Evolutionary conservation across 2,329 filamentous ascomycete species (phyloP), one percentile per base, ranked within the genome.

Genomic region (Apiospora aurea): DNA sequence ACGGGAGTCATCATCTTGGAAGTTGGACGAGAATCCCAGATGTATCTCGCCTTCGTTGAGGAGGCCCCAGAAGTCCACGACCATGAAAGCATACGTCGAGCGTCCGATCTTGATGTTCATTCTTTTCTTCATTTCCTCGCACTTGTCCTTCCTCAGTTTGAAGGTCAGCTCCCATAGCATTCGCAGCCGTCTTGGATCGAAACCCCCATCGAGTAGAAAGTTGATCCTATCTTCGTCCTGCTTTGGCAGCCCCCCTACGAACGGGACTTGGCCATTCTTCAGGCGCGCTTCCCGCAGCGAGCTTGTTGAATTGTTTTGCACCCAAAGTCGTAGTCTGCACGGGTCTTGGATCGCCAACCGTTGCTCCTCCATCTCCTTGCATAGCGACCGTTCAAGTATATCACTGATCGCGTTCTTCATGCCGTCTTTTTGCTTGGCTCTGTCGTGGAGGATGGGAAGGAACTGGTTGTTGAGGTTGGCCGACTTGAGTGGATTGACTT

Each of bases 21-120:
- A 92, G n/a, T 87, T 86, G n/a, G 83, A 84, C 0, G 92, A 93
- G 74, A 95, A 94, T 0, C 88, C 86, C 0, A 95, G 76, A 49
- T 93, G 91, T 0, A 95, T 85, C 75, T 95, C 90, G 0, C 88
- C 88, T 51, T 92, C 90, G 69, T 87, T 81, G 0, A 96, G 79
- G 0, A 88, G 82, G 0, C 86, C 87, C 0, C 81, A 81, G 34
- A 93, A 93, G 78, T 96, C 93, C 0, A 91, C 87, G 0, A 93
- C 86, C 82, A 94, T 94, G 72, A 87, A 89, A 0, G 90, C 82
- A 66, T 89, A 90, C 0, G 91, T 88, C 0, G 92, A 93, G 10
- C 86, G 85, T 0, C 87, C 86, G 0, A 94, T 82, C 0, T 83
- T 86, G 68, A 94, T 87, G 67, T 90, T 90, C 70, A 93, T 81